A percentile compares a stretch with the other conserved stretches of the same genome.
Conservation (phyloP, 2,329 filamentous ascomycete genomes). For the Exserohilum turcica region DNA sequence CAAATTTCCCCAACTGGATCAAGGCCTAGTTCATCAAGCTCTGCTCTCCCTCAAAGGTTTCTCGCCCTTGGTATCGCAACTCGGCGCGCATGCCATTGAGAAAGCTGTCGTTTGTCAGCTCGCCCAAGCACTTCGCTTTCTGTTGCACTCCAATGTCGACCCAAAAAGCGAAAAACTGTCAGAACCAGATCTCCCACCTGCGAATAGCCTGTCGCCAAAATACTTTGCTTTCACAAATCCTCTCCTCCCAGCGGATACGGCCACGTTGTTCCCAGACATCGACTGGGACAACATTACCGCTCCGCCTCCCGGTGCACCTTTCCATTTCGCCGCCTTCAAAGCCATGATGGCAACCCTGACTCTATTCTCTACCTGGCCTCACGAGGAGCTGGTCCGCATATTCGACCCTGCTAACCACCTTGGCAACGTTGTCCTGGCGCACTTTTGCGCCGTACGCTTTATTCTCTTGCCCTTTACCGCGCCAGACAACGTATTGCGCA, state of each 20-base stretch:
- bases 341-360: conserved; percentile 21
- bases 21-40: conserved; percentile 14
- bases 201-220: not conserved
- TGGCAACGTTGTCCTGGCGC: conserved; percentile 22
- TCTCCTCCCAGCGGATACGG: conserved; percentile 5
- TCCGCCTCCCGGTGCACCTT: conserved; percentile 3
- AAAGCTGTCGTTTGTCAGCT: conserved; percentile 18
- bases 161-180: not conserved
- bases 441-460: conserved; percentile 23
- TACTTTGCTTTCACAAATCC: conserved; percentile 11
- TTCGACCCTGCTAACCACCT: conserved; percentile 21
- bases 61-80: conserved; percentile 2
- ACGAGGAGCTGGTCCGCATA: conserved; percentile 20
- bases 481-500: conserved; percentile 13
- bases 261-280: conserved; percentile 7
- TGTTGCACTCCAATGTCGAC: conserved; percentile 10
- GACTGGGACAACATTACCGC: conserved; percentile 14
- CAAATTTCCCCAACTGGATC: conserved; percentile 18
- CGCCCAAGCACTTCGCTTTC: conserved; percentile 14
- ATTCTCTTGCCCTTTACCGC: conserved; percentile 20
- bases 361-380: conserved; percentile 28
- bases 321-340: conserved; percentile 17
- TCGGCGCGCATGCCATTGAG: conserved; percentile 15
- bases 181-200: not conserved
- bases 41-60: conserved; percentile 18